Evolutionary conservation across 495 filamentous ascomycete genomes (phyloP), one percentile per base, ranked within the genome.

Genomic region (Endocarpon pusillum): DNA sequence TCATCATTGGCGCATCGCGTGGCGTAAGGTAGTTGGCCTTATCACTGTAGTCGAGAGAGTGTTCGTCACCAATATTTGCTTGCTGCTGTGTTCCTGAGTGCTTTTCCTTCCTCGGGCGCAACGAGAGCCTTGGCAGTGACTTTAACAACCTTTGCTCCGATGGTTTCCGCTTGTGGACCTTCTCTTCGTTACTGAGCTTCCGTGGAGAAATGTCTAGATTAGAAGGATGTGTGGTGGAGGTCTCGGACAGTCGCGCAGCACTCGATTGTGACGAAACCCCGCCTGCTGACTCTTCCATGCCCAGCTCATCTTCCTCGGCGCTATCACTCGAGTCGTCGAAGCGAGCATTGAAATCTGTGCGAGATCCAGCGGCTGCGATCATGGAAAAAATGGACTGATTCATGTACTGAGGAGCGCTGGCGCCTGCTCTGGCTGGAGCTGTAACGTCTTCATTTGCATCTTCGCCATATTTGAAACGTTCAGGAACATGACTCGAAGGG

Each of bases 371-470:
- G n/a, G 82, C 79, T 11, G 86, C 81, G 40, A 97, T 86, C 55
- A 97, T 67, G 34, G 83, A 85, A 54, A 94, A 93, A 33, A 97
- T 68, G 32, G 81, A 87, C 57, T 94, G 86, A 54, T 94, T 87
- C 80, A 93, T 81, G 42, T 81, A 80, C 16, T 62, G 63, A 16
- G 59, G 37, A 20, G 63, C 50, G 26, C 51, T 51, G 18, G 58
- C 38, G n/a, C 40, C 38, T 32, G 42, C 43, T 18, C 35, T 47
- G 8, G 61, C 59, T 3, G 73, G 71, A 16, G 75, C 75, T 10
- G 73, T 71, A 27, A 76, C 78, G 54, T 89, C 84, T 36, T 85
- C 70, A 8, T 79, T 60, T 10, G 64, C 66, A 49, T 85, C 80
- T 24, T 71, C 75, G 24, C 74, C 73, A 48, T 81, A 72, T 47